These are phyloP conservation scores for Citrullus mucosospermus DNA, from an alignment of 306 rosid genomes.

Conservation along the genomic window DNA sequence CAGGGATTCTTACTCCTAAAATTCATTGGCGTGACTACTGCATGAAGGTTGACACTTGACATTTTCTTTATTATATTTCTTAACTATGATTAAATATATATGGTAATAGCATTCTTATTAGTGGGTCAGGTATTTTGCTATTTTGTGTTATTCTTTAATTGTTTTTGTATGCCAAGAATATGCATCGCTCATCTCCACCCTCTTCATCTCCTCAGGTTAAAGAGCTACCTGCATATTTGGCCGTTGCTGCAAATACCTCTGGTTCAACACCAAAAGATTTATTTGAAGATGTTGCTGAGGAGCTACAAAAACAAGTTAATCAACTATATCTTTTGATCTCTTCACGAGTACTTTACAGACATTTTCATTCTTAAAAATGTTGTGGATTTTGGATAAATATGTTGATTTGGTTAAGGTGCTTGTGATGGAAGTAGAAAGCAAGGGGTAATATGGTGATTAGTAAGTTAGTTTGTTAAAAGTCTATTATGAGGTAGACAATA, in stretches of 20 bases:
- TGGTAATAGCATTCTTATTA: not conserved
- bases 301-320: slow-evolving; percentile 70
- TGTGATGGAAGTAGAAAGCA: not conserved
- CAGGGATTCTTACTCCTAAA: slow-evolving; percentile 64
- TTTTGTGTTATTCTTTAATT: not conserved
- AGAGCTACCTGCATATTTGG: slow-evolving; percentile 63
- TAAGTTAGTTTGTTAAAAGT: not conserved
- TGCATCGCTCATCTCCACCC: not conserved
- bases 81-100: not conserved
- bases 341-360: not conserved
- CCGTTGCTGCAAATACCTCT: slow-evolving; percentile 68
- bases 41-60: slow-evolving; percentile 35
- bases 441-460: not conserved
- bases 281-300: slow-evolving; percentile 81
- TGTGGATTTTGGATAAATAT: not conserved
- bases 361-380: not conserved
- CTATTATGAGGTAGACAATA: not conserved
- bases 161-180: not conserved
- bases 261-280: slow-evolving; percentile 89
- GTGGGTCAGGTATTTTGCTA: not conserved
- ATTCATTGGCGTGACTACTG: slow-evolving; percentile 88
- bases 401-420: not conserved
- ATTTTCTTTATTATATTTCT: not conserved
- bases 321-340: slow-evolving; percentile 12
- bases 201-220: slow-evolving; percentile 34